A percentile compares a stretch with the other conserved stretches of the same genome.
phyloP scores from a whole-genome alignment of 1,284 basidiomycete species.

The Cronartium quercuum region DNA sequence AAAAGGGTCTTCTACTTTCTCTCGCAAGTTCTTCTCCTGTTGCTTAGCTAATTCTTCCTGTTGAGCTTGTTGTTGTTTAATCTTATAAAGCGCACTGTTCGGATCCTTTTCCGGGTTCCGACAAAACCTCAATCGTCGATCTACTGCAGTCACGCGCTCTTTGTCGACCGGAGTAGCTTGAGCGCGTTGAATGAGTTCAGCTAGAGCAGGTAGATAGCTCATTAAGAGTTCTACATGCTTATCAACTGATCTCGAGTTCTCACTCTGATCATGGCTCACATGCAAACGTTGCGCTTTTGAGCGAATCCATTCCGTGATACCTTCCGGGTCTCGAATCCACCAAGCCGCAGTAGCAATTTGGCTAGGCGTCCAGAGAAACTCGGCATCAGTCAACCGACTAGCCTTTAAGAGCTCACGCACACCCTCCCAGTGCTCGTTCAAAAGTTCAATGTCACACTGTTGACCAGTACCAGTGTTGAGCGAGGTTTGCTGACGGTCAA shows the following conservation, averaged over 20 bases:
- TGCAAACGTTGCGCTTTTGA: slow-evolving; percentile 38
- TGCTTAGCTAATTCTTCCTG: slow-evolving; percentile 16
- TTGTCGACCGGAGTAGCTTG: slow-evolving; percentile 62
- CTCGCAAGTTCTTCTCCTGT: slow-evolving; percentile 8
- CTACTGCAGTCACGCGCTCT: slow-evolving; percentile 77
- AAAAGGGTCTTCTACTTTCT: slow-evolving; percentile 17
- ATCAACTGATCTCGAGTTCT: slow-evolving; percentile 3
- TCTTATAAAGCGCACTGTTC: slow-evolving; percentile 62
- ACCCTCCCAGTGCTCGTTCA: slow-evolving; percentile 46
- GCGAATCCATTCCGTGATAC: slow-evolving; percentile 61
- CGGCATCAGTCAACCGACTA: slow-evolving; percentile 79
- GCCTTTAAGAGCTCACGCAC: slow-evolving; percentile 62
- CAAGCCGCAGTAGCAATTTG: slow-evolving; percentile 87
- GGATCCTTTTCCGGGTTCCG: slow-evolving; percentile 89
- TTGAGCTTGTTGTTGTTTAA: slow-evolving; percentile 9
- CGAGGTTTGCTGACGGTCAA: slow-evolving; percentile 73
- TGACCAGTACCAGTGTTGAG: neutral
- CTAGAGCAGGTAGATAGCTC: slow-evolving; percentile 56
- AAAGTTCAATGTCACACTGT: neutral
- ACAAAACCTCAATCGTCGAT: slow-evolving; percentile 72
- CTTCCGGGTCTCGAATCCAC: slow-evolving; percentile 59
- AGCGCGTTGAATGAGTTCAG: slow-evolving; percentile 57
- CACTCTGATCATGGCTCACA: neutral
- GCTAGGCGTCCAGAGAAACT: slow-evolving; percentile 82
- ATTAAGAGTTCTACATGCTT: slow-evolving; percentile 44